phyloP scores from a whole-genome alignment of 2,329 filamentous ascomycete species.

The Thelonectria olida region DNA sequence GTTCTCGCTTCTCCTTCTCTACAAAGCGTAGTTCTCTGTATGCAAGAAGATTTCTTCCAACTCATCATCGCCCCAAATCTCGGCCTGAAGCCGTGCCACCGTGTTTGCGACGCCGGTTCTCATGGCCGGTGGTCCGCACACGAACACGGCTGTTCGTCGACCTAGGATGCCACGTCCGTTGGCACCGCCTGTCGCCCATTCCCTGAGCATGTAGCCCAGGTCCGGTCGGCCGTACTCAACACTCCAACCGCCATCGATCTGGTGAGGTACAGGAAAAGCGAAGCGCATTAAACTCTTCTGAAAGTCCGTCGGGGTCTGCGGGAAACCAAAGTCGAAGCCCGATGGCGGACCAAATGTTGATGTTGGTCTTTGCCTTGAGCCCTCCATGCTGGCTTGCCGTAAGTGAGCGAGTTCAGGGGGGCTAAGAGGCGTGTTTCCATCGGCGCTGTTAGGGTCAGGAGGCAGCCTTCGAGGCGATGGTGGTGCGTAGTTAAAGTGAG shows the following conservation, averaged over 20 bases:
- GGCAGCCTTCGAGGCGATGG: conserved; percentile 50
- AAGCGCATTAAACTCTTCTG: conserved; percentile 92
- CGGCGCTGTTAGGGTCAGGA: conserved; percentile 25
- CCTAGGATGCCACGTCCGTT: conserved; percentile 78
- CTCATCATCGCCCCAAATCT: conserved; percentile 81
- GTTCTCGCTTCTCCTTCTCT: conserved; percentile 3
- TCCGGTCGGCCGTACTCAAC: conserved; percentile 93
- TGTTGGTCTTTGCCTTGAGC: conserved; percentile 54
- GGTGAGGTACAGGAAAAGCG: conserved; percentile 77
- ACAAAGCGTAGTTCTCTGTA: conserved; percentile 94
- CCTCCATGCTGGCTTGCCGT: conserved; percentile 52
- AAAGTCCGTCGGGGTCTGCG: conserved; percentile 84
- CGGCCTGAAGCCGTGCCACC: conserved; percentile 82
- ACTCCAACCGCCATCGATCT: conserved; percentile 83
- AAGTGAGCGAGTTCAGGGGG: conserved; percentile 68
- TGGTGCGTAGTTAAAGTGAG: conserved; percentile 69
- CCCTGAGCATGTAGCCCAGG: conserved; percentile 84
- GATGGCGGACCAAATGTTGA: conserved; percentile 68
- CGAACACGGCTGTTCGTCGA: conserved; percentile 85
- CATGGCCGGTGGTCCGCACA: conserved; percentile 91
- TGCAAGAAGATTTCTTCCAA: conserved; percentile 94
- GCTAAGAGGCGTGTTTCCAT: conserved; percentile 45
- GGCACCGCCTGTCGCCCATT: conserved; percentile 78
- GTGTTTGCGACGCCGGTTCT: conserved; percentile 86
- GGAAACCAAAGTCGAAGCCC: conserved; percentile 83